Evolutionary conservation across 2,329 filamentous ascomycete species (phyloP), one percentile per base, ranked within the genome.

Genomic region (Fusarium sp.): DNA sequence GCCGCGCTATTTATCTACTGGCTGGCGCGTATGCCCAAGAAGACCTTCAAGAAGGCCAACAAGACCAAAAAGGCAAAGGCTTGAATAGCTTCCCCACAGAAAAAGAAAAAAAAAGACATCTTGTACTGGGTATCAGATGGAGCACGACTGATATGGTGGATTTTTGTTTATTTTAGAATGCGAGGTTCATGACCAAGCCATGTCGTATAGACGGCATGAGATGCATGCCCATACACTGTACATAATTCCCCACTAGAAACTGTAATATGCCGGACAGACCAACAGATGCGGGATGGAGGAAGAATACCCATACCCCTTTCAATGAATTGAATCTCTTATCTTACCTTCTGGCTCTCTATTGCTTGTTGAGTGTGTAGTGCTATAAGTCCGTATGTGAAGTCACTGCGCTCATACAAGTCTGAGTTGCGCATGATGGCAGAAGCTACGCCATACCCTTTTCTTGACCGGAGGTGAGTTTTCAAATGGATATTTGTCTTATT

Each of bases 1-100:
- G 85, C 81, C 1, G 86, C 87, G 0, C 76, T 89, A 30, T 75
- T 81, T 12, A 76, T 89, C 44, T 90, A 89, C 76, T 89, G 83
- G 83, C 73, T 86, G 62, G 81, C 77, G 4, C 79, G 83, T 45
- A 78, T 85, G 73, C 82, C 82, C 5, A 85, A 84, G 76, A 74
- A 73, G 63, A 62, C 17, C 26, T 56, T 65, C 21, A 73, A 73
- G 70, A 68, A 65, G 54, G 77, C 77, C 70, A 80, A 81, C 75
- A 72, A 74, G 39, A 73, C 23, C 30, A 54, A 61, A 39, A 60
- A 43, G 44, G 51, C 73, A 52, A 60, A 54, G 44, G 44, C 51
- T 12, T 55, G 20, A 51, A 45, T 30, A 14, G 17, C 34, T 36
- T 36, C 19, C 17, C 17, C 34, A 15, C 30, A 34, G 7, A 36